Percentiles rank a stretch among this genome's conserved stretches.
Conservation (phyloP, 352 stramenopile species). For the Globisporangium paroecandrum region DNA sequence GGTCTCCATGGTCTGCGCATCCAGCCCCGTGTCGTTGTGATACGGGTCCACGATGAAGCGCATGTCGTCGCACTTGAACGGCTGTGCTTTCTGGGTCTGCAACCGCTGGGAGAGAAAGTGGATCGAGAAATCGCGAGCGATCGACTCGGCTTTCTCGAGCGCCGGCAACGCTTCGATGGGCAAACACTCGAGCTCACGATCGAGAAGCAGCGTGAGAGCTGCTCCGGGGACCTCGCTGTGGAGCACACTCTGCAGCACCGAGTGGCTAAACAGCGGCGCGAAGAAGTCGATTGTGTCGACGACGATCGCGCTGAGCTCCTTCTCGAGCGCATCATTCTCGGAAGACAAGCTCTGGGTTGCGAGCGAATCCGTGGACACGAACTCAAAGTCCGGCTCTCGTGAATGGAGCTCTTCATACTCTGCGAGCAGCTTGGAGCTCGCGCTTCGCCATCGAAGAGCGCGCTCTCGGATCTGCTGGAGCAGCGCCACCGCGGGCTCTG, state of each 20-base stretch:
- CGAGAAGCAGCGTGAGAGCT: slow-evolving; percentile 47
- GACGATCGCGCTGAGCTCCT: slow-evolving; percentile 51
- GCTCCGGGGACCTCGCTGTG: slow-evolving; percentile 43
- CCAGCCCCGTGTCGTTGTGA: slow-evolving; percentile 41
- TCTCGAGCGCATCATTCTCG: slow-evolving; percentile 42
- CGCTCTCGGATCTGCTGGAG: slow-evolving; percentile 29
- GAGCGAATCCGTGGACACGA: slow-evolving; percentile 15
- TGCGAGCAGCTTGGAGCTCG: slow-evolving; percentile 35
- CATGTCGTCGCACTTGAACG: slow-evolving; percentile 56
- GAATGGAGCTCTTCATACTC: slow-evolving; percentile 34
- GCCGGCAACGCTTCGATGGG: slow-evolving; percentile 51
- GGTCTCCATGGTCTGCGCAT: slow-evolving; percentile 38
- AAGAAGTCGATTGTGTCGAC: slow-evolving; percentile 43
- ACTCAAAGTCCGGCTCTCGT: slow-evolving; percentile 43
- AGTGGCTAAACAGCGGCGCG: slow-evolving; percentile 49
- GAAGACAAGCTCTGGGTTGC: background rate
- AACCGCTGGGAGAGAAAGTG: slow-evolving; percentile 62
- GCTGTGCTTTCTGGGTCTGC: slow-evolving; percentile 44
- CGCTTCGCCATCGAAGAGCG: slow-evolving; percentile 36
- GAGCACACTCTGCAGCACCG: slow-evolving; percentile 32
- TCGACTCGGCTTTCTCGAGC: slow-evolving; percentile 43
- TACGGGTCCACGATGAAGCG: slow-evolving; percentile 60
- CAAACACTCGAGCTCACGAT: slow-evolving; percentile 44
- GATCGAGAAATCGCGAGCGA: slow-evolving; percentile 68
- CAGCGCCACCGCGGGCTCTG: slow-evolving; percentile 22